Conservation (phyloP, 208 protist species). For the Zelonia costaricensis region DNA sequence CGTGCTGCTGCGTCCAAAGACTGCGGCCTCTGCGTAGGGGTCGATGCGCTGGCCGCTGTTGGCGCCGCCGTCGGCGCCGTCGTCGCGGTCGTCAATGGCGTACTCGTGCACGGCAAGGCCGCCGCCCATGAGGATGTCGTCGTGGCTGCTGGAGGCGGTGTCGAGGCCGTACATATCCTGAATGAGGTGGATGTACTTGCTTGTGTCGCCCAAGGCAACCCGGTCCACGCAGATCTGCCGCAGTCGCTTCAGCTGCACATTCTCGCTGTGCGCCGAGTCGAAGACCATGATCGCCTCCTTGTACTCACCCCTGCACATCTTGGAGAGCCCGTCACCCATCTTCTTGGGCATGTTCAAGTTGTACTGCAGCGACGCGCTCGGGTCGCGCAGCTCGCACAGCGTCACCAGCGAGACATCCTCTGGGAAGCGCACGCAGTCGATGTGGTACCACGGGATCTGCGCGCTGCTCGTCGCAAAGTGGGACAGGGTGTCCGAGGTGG, state of each 20-base stretch:
- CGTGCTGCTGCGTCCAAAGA: conserved; percentile 18
- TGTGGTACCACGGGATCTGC: conserved; percentile 53
- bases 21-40: conserved; percentile 5
- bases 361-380: conserved; percentile 12
- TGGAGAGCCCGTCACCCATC: conserved; percentile 55
- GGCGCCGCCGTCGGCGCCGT: background rate
- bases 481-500: conserved; percentile 49
- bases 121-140: conserved; percentile 6
- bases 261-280: conserved; percentile 29
- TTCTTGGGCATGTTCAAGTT: conserved; percentile 32
- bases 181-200: conserved; percentile 41
- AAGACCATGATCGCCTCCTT: conserved; percentile 31
- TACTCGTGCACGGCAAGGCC: conserved; percentile 4
- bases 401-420: conserved; percentile 40
- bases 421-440: conserved; percentile 57
- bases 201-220: conserved; percentile 34
- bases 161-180: conserved; percentile 39
- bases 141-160: conserved; percentile 2
- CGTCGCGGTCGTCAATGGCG: background rate
- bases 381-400: conserved; percentile 53
- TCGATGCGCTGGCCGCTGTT: conserved; percentile 6
- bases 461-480: conserved; percentile 40
- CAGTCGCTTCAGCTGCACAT: conserved; percentile 47
- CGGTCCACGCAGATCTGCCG: conserved; percentile 51
- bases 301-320: conserved; percentile 65